Evolutionary conservation across 1,284 basidiomycete genomes (phyloP).

Genomic region (Rhodotorula sp.): DNA sequence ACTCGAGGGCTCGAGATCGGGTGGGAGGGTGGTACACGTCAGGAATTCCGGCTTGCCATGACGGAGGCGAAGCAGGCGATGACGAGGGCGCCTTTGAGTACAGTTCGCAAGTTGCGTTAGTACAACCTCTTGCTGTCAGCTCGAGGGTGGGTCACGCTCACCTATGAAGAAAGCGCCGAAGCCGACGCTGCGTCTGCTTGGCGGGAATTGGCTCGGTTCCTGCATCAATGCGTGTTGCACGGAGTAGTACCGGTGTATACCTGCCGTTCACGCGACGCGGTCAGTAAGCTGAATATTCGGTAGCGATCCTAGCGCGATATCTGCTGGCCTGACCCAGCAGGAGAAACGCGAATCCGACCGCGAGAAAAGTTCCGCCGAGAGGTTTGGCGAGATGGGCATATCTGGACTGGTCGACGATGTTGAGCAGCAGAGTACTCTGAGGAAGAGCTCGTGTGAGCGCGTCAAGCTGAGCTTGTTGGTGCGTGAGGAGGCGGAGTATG

Average conservation of each 20-base stretch:
- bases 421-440: not conserved
- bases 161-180: constrained; percentile 26
- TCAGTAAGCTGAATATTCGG: not conserved
- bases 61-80: not conserved
- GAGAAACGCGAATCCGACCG: constrained; percentile 30
- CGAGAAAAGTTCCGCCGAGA: constrained; percentile 29
- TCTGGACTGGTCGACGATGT: constrained; percentile 7
- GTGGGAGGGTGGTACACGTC: too few species aligned
- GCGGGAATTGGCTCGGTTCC: constrained; percentile 35
- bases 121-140: too few species aligned
- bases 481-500: constrained; percentile 10
- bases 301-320: too few species aligned
- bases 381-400: constrained; percentile 34
- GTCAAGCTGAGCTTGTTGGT: constrained; percentile 15
- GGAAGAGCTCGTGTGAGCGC: not conserved
- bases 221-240: constrained; percentile 27
- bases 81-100: not conserved
- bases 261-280: not conserved
- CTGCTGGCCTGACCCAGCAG: constrained; percentile 20
- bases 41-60: not conserved
- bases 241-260: constrained; percentile 26
- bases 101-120: not conserved
- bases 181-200: constrained; percentile 25
- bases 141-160: not conserved
- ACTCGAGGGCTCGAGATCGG: too few species aligned